Percentiles rank a stretch among this genome's conserved stretches.
phyloP scores from a whole-genome alignment of 805 yeast genomes.

The Saccharomycopsis selenospora region DNA sequence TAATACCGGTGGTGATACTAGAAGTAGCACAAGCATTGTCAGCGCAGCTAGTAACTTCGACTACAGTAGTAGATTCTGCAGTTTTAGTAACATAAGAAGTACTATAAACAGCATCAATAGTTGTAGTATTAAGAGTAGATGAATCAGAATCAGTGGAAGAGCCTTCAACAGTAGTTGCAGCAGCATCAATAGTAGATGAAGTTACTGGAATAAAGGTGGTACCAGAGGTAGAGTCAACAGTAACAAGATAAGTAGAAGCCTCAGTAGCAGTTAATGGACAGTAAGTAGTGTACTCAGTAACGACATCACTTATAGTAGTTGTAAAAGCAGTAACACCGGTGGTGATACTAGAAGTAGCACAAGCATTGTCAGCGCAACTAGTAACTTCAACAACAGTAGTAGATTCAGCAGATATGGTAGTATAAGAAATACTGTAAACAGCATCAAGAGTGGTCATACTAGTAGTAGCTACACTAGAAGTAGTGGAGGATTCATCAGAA shows the following conservation, averaged over 20 bases:
- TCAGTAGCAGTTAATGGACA: conserved; percentile 22
- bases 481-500: not conserved
- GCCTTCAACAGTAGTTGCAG: not conserved
- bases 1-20: conserved; percentile 17
- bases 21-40: conserved; percentile 20
- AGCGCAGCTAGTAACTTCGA: conserved; percentile 23
- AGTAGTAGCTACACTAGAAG: conserved; percentile 1
- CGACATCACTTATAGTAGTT: conserved; percentile 16
- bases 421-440: not conserved
- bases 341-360: not conserved
- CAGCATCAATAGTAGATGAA: conserved; percentile 4
- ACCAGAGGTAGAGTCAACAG: conserved; percentile 1
- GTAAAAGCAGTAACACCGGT: conserved; percentile 1
- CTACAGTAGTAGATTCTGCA: not conserved
- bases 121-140: not conserved
- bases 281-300: conserved; percentile 23
- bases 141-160: not conserved
- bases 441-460: too few species aligned
- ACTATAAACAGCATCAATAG: not conserved
- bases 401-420: conserved; percentile 14
- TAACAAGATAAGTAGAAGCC: conserved; percentile 3
- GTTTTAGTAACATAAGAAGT: not conserved
- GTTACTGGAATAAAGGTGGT: conserved; percentile 3
- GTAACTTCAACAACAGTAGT: conserved; percentile 19
- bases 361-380: conserved; percentile 13